These are phyloP conservation scores for Entomortierella lignicola DNA, from an alignment of 192 early-diverging fungal species.

Conservation along the genomic window DNA sequence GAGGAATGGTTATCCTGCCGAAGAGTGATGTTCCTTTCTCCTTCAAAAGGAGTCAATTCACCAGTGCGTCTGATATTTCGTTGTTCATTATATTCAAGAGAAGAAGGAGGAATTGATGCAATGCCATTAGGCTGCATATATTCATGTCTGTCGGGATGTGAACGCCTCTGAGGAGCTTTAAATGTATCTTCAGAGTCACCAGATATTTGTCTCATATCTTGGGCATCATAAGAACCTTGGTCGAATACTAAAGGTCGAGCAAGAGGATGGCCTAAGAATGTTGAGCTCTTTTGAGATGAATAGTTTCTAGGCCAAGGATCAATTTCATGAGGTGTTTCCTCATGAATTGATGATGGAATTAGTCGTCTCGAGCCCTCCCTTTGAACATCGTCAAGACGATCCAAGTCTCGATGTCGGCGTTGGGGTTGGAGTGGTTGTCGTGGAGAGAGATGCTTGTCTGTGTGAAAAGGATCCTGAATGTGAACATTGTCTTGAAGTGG, in stretches of 20 bases:
- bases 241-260: conserved; percentile 29
- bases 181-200: background rate
- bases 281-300: background rate
- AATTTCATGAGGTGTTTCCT: background rate
- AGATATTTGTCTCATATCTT: background rate
- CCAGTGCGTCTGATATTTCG: background rate
- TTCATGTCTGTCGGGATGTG: background rate
- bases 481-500: no score
- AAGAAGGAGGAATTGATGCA: background rate
- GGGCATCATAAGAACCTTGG: conserved; percentile 9
- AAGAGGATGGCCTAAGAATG: background rate
- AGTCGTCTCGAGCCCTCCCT: background rate
- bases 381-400: conserved; percentile 7
- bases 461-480: no score
- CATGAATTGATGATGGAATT: background rate
- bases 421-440: background rate
- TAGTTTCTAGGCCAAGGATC: conserved; percentile 16
- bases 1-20: background rate
- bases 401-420: conserved; percentile 10
- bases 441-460: background rate
- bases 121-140: background rate
- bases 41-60: background rate
- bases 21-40: background rate
- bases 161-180: background rate
- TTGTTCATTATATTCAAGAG: background rate